These are phyloP conservation scores for Clitoria ternatea DNA, from an alignment of 306 rosid genomes.

Conservation along the genomic window DNA sequence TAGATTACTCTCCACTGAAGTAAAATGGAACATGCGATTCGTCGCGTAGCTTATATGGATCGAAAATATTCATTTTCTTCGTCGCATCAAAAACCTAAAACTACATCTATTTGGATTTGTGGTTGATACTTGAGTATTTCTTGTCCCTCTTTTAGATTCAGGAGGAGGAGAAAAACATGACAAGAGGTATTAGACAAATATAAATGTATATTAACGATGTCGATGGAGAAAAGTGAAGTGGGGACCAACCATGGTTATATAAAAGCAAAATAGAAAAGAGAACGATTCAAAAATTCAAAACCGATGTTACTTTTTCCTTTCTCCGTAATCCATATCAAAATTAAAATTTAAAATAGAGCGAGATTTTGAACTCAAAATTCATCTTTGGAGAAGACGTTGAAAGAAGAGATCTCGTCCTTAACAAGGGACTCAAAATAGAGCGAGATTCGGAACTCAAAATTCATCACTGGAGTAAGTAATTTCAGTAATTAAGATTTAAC, in stretches of 20 bases:
- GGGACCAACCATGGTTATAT: conserved; percentile 30
- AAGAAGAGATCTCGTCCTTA: not conserved
- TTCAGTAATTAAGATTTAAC: too few species aligned
- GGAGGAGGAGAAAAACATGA: not conserved
- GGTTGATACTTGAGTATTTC: not conserved
- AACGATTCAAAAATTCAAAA: conserved; percentile 32
- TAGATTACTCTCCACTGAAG: not conserved
- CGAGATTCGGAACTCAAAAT: too few species aligned
- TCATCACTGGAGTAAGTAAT: too few species aligned
- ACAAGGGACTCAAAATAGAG: too few species aligned
- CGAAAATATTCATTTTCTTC: not conserved
- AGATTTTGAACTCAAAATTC: conserved; percentile 14
- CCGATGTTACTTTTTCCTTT: not conserved
- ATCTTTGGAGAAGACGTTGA: not conserved
- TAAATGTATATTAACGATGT: not conserved
- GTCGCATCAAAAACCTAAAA: not conserved
- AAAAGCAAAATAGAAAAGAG: not conserved
- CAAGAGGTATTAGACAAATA: not conserved
- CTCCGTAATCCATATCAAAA: not conserved
- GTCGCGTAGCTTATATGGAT: not conserved
- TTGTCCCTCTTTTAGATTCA: not conserved
- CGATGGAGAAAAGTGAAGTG: conserved; percentile 21
- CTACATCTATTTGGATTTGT: not conserved
- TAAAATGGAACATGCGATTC: not conserved
- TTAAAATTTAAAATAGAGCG: not conserved